Base-by-base conservation (phyloP, 352 stramenopile species). In the Globisporangium spiculum region DNA sequence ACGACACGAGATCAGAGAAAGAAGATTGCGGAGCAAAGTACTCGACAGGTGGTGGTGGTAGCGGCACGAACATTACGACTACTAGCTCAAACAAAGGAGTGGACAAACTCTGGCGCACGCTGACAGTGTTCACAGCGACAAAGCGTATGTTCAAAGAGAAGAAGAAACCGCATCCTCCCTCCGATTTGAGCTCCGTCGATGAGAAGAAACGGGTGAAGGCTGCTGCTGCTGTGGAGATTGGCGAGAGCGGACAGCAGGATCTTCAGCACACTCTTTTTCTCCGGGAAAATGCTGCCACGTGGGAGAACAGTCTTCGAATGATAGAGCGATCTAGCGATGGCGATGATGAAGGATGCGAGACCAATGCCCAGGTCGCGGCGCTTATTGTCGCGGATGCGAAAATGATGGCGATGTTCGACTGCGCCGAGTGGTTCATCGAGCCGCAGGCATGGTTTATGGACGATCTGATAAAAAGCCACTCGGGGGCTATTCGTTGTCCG, bases 401-500 rank as follows among this genome's bases (percentile, higher is more conserved):
- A 3, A 65, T 74, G 24, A 56, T 84, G 44, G 18, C 63, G 5
- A 66, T 56, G 8, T 48, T 78, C 38, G 57, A 56, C 36, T 86
- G 77, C 52, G 67, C 75, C 0, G 68, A 83, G 65, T 86, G 79
- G 74, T 83, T 79, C 62, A 65, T 90, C 16, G 81, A 90, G 36
- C 79, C 81, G 24, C 77, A 82, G 60, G 7, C 63, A 27, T 90
- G 81, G 81, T 75, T 80, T 38, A 56, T 85, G 24, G 70, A 74
- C 14, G 60, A 75, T 56, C 65, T 75, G 3, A 50, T 27, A 27
- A 34, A 63, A 34, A 50, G 55, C 10, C 41, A 66, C 16, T 67
- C 74, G 14, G 81, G 81, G 7, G 26, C 63, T 53, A 77, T 90
- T 58, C 65, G 63, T 30, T 90, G 81, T 68, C 79, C 78, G 32